These are phyloP conservation scores for Phytophthora cactorum DNA, from an alignment of 352 stramenopile genomes.

Conservation along the genomic window DNA sequence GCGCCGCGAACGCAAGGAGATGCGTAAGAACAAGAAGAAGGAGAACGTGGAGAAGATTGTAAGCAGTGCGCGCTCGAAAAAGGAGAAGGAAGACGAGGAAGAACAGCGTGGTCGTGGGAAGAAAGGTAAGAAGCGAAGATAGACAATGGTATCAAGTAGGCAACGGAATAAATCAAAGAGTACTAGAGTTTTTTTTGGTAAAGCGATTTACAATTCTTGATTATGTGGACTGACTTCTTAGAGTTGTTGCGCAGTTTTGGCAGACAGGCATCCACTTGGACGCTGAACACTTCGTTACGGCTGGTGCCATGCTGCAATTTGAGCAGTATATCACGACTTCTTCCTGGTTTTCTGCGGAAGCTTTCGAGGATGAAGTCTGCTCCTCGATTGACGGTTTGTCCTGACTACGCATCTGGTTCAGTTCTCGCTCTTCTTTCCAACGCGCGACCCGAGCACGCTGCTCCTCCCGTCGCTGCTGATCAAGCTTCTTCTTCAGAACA, in stretches of 20 bases:
- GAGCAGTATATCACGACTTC: slow-evolving; percentile 69
- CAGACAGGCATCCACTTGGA: slow-evolving; percentile 91
- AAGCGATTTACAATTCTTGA: slow-evolving; percentile 3
- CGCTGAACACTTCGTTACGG: slow-evolving; percentile 78
- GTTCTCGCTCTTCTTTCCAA: slow-evolving; percentile 82
- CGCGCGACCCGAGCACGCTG: slow-evolving; percentile 66
- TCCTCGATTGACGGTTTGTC: slow-evolving; percentile 47
- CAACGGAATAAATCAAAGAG: background rate
- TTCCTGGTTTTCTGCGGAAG: slow-evolving; percentile 27
- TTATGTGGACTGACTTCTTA: slow-evolving; percentile 48
- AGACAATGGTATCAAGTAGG: slow-evolving; percentile 10
- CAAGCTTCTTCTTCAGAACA: slow-evolving; percentile 60
- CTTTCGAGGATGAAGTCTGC: background rate
- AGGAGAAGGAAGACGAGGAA: slow-evolving; percentile 39
- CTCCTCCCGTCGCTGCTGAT: slow-evolving; percentile 59
- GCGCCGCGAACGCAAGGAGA: slow-evolving; percentile 79
- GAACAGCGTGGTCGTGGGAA: slow-evolving; percentile 43
- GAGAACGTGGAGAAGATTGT: slow-evolving; percentile 80
- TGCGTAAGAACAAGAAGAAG: slow-evolving; percentile 84
- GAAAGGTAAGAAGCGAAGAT: slow-evolving; percentile 47
- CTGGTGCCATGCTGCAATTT: slow-evolving; percentile 54
- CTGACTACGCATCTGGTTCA: slow-evolving; percentile 59
- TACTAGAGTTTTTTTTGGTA: background rate
- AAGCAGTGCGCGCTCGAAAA: slow-evolving; percentile 48
- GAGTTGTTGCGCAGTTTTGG: slow-evolving; percentile 47